Evolutionary conservation across 257 asterid genomes (phyloP), one percentile per base, ranked within the genome.

Genomic region (Paulownia fortunei): DNA sequence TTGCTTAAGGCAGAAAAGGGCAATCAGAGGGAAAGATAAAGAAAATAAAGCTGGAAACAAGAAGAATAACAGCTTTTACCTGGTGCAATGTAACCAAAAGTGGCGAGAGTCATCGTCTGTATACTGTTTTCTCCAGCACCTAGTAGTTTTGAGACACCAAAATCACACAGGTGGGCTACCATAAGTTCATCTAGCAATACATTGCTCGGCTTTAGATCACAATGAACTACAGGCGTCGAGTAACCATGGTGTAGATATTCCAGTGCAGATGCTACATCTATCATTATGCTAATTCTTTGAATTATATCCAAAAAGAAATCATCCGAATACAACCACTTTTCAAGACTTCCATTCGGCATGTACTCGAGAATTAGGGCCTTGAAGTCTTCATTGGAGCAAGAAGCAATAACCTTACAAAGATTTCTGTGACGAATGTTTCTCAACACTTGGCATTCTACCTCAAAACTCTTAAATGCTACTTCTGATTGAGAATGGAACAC

Each of bases 331-430:
- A 77, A 16, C 76, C 39, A 67, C 2, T 10, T 16, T 0, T 77
- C 76, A 10, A 77, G 81, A 62, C 61, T 68, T 41, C 81, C 76
- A 44, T 42, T 55, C 0, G 81, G 52, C 81, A 77, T 77, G 58
- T 68, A 68, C 1, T 77, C 81, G 12, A 77, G 76, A n/a, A 77
- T 46, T 11, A 77, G 34, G 9, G 81, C 81, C 30, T 41, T 55
- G 18, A 77, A 77, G 6, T 68, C 61, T 11, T 27, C 18, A 3
- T 77, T 77, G 13, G 76, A 77, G 30, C 76, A 77, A 58, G 61
- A 13, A 4, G 71, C 30, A n/a, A 54, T 27, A 15, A 68, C 71
- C 27, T 66, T 68, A 8, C 49, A 37, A 1, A 77, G 51, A 39
- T 68, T 77, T 24, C 44, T 59, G 19, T 59, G 82, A 13, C 82